Evolutionary conservation across 257 asterid species (phyloP).

Genomic region (Nicotiana knightiana): DNA sequence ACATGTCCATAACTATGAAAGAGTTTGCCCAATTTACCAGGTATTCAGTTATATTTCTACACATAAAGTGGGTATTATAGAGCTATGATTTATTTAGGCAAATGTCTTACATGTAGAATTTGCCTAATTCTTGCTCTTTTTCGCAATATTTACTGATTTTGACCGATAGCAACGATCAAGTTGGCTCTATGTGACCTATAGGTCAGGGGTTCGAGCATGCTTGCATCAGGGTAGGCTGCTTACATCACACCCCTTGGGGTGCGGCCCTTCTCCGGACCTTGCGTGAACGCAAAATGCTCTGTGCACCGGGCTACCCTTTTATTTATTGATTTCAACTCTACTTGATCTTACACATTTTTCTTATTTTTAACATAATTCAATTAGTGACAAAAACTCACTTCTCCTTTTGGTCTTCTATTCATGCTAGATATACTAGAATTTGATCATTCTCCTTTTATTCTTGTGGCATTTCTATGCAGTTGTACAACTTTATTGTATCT

Average conservation of each 20-base stretch:
- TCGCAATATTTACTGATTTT: background rate
- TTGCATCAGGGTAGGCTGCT: too few relatives aligned
- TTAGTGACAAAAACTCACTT: background rate
- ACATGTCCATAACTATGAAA: conserved; percentile 5
- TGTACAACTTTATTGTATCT: too few relatives aligned
- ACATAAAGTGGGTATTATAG: background rate
- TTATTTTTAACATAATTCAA: too few relatives aligned
- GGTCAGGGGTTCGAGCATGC: too few relatives aligned
- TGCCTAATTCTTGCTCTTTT: background rate
- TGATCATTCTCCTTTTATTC: background rate
- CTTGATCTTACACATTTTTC: background rate
- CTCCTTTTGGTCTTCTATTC: background rate
- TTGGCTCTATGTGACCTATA: too few relatives aligned
- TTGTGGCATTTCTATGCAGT: background rate
- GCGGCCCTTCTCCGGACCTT: too few relatives aligned
- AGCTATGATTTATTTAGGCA: background rate
- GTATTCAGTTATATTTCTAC: background rate
- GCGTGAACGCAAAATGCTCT: too few relatives aligned
- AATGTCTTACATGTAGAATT: background rate
- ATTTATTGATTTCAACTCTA: background rate
- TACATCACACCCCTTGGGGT: too few relatives aligned
- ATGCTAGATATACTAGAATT: background rate
- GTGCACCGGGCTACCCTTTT: too few relatives aligned
- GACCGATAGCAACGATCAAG: background rate
- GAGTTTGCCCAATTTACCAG: conserved; percentile 8